Conservation (phyloP, 805 yeast genomes). For the Lipomyces chichibuensis region DNA sequence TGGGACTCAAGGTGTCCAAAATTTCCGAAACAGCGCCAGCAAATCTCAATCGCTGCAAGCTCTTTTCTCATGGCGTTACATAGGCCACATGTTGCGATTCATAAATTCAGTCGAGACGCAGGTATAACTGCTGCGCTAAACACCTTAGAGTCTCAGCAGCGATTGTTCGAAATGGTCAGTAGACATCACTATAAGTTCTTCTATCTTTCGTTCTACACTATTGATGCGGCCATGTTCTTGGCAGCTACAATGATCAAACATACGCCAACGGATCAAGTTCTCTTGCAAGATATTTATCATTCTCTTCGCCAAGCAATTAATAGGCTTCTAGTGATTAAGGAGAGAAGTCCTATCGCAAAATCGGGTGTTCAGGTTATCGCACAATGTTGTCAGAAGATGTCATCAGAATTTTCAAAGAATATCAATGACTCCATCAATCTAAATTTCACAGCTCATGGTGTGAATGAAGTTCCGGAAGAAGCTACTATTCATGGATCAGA, state of each 20-base stretch:
- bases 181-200: neutral
- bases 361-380: constrained; percentile 1
- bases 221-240: constrained; percentile 5
- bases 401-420: constrained; percentile 1
- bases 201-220: constrained; percentile 4
- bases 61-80: constrained; percentile 5
- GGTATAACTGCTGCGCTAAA: constrained; percentile 1
- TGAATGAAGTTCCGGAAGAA: constrained; percentile 1
- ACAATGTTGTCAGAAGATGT: constrained; percentile 1
- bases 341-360: constrained; percentile 3
- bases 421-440: constrained; percentile 1
- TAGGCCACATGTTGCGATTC: constrained; percentile 3
- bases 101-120: neutral
- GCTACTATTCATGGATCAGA: neutral
- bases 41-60: neutral
- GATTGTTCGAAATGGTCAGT: constrained; percentile 5
- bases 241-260: neutral
- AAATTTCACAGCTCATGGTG: constrained; percentile 1
- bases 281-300: neutral
- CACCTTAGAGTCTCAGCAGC: constrained; percentile 4
- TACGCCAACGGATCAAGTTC: constrained; percentile 4
- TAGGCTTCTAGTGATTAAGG: constrained; percentile 1
- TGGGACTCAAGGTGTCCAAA: constrained; percentile 1
- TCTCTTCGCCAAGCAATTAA: constrained; percentile 6
- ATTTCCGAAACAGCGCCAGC: constrained; percentile 5